Conservation (phyloP, 2,329 filamentous ascomycete species). For the Pezicula neosporulosa region DNA sequence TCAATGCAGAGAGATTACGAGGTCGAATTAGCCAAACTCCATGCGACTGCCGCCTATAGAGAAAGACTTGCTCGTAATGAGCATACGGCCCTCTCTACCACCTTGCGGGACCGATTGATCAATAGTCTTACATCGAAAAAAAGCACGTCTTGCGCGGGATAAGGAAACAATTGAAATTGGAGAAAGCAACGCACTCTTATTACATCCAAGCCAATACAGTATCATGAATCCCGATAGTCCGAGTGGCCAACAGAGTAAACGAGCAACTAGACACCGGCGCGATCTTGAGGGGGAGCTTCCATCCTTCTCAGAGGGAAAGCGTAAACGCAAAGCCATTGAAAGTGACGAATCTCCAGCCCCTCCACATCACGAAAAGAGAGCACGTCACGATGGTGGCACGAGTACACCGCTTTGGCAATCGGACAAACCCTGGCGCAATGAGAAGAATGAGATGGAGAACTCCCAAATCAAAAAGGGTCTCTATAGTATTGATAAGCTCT, state of each 20-base stretch:
- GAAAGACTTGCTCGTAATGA: conserved; percentile 60
- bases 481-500: conserved; percentile 67
- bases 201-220: conserved; percentile 67
- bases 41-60: conserved; percentile 58
- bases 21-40: conserved; percentile 56
- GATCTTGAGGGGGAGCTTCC: conserved; percentile 50
- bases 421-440: conserved; percentile 38
- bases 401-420: conserved; percentile 61
- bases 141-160: conserved; percentile 60
- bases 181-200: conserved; percentile 60
- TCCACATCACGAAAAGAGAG: conserved; percentile 40
- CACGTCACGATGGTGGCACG: conserved; percentile 47
- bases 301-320: conserved; percentile 53
- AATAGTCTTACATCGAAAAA: conserved; percentile 62
- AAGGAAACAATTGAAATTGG: conserved; percentile 67
- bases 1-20: conserved; percentile 56
- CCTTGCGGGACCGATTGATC: conserved; percentile 63
- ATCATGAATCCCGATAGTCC: conserved; percentile 62
- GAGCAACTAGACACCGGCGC: conserved; percentile 59
- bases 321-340: conserved; percentile 57
- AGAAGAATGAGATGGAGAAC: conserved; percentile 40
- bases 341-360: conserved; percentile 63
- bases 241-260: conserved; percentile 59
- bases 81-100: conserved; percentile 54
- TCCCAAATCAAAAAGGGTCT: conserved; percentile 54